These are phyloP conservation scores for Solanum lycopersicoides DNA, from an alignment of 257 asterid species.

Conservation along the genomic window DNA sequence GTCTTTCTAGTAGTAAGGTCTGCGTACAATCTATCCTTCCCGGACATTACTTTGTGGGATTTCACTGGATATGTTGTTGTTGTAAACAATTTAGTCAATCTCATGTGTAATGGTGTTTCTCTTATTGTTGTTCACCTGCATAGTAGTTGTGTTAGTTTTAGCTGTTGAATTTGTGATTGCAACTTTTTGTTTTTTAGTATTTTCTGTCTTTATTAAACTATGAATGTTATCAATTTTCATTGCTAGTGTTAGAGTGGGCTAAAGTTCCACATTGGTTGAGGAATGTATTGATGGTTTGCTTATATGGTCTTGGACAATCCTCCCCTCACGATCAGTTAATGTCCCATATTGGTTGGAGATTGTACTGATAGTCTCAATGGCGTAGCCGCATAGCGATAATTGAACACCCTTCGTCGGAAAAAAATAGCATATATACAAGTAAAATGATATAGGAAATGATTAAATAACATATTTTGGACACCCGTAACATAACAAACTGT, in stretches of 20 bases:
- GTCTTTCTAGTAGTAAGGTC: too few relatives aligned
- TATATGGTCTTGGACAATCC: background rate
- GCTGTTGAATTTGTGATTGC: background rate
- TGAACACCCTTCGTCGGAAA: too few relatives aligned
- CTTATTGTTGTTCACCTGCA: background rate
- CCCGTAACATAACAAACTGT: too few relatives aligned
- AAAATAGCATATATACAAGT: too few relatives aligned
- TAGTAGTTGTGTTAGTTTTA: background rate
- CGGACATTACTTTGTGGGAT: too few relatives aligned
- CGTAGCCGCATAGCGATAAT: too few relatives aligned
- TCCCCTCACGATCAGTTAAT: background rate
- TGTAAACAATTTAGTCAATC: background rate
- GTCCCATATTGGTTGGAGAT: too few relatives aligned
- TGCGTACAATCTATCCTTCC: too few relatives aligned
- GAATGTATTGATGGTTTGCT: background rate
- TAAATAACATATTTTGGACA: too few relatives aligned
- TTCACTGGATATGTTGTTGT: background rate
- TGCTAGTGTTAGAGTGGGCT: background rate
- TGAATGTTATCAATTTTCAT: background rate
- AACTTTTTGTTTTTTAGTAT: background rate
- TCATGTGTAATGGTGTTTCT: background rate
- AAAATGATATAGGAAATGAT: too few relatives aligned
- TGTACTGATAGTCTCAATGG: too few relatives aligned
- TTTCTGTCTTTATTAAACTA: background rate
- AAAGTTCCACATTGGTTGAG: background rate